Evolutionary conservation across 106 monocot species (phyloP), one percentile per base, ranked within the genome.

Genomic region (Platanthera guangdongensis): DNA sequence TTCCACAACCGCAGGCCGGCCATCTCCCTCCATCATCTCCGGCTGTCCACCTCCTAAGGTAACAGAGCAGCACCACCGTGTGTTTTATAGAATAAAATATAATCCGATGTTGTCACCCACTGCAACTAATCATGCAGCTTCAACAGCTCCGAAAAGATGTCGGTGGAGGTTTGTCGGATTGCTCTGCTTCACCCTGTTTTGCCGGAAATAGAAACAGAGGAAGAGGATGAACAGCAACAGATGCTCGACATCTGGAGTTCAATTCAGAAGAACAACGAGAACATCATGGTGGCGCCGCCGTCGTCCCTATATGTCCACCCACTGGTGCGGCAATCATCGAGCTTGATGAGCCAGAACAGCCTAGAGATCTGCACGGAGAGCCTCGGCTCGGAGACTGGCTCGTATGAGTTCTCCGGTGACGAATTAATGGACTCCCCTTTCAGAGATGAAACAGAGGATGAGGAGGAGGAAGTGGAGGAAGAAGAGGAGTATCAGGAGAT

Each of bases 381-480:
- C 80, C 93, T 96, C 75, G 90, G 96, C 7, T 93, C 93, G 10
- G 96, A 96, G 80, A 89, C 90, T 3, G 96, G 96, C 82, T 89
- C 93, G 7, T 89, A 91, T 32, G 85, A 71, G 47, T 88, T 84
- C 78, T 74, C 84, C 45, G 69, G 72, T 47, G 80, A 86, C 52
- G 69, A 74, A n/a, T 32, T 14, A 25, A 25, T 25, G 14, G 77
- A 69, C 50, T 68, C 68, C 52, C 78, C 72, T 19, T 79, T 75
- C 50, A 11, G 59, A 14, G 72, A 68, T 12, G 71, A 79, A 4
- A 60, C n/a, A 11, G 48, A 68, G 22, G 16, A 8, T 0, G 69
- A 18, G 60, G 25, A n/a, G 15, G 21, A 19, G 14, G 64, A 59
- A 1, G 50, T 54, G 46, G 73, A 50, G 47, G 25, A 54, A 39